Evolutionary conservation across 148 eudicot species (phyloP).

Genomic region (Camellia sinensis): DNA sequence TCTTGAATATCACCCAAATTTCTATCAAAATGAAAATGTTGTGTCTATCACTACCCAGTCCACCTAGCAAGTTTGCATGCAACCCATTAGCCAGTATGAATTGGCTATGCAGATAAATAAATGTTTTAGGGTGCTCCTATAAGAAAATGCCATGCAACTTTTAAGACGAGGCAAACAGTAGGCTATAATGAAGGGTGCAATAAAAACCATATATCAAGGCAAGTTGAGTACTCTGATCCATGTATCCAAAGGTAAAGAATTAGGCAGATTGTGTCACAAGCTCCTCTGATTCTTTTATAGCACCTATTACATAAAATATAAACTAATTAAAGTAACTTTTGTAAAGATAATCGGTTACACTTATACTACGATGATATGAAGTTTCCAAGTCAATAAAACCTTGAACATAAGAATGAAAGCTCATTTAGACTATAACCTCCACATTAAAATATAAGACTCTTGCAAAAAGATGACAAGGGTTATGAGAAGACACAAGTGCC

Average conservation of each 20-base stretch:
- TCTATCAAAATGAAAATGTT: background rate
- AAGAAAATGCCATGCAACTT: background rate
- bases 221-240: constrained; percentile 20
- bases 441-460: background rate
- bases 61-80: background rate
- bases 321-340: constrained; percentile 5
- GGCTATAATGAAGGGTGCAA: background rate
- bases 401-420: background rate
- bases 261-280: background rate
- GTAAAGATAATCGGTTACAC: background rate
- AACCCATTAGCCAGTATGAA: background rate
- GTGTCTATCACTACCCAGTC: background rate
- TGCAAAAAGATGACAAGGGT: background rate
- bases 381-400: constrained; percentile 3
- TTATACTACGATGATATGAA: background rate
- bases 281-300: constrained; percentile 7
- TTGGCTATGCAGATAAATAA: background rate
- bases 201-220: background rate
- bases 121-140: background rate
- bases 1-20: background rate
- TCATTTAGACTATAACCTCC: background rate
- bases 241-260: constrained; percentile 6
- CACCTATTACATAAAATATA: constrained; percentile 10
- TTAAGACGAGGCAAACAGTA: background rate
- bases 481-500: background rate